phyloP scores from a whole-genome alignment of 2,329 filamentous ascomycete genomes.

The Pseudogymnoascus sp. region DNA sequence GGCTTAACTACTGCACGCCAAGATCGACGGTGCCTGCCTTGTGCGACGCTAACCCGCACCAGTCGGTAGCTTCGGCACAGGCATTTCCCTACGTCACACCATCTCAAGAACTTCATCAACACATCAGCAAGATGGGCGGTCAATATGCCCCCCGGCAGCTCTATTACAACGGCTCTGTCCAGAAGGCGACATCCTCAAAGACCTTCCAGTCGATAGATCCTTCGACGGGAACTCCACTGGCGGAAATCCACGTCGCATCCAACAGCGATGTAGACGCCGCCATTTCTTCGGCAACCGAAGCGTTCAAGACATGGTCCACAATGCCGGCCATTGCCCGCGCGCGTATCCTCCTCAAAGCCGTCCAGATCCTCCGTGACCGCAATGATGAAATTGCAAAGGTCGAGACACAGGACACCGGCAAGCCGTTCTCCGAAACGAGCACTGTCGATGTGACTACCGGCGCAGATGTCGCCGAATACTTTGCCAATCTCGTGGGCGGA shows the following conservation, averaged over 20 bases:
- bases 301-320: slow-evolving; percentile 69
- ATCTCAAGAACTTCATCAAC: slow-evolving; percentile 2
- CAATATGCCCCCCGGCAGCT: slow-evolving; percentile 51
- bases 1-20: background rate
- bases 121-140: slow-evolving; percentile 17
- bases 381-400: slow-evolving; percentile 73
- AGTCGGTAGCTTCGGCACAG: background rate
- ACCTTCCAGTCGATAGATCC: slow-evolving; percentile 70
- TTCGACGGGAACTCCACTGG: slow-evolving; percentile 59
- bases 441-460: slow-evolving; percentile 77
- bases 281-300: slow-evolving; percentile 59
- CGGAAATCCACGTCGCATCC: slow-evolving; percentile 65
- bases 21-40: background rate
- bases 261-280: slow-evolving; percentile 61
- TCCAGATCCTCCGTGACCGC: slow-evolving; percentile 60
- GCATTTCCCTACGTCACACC: background rate
- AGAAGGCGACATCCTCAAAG: slow-evolving; percentile 49
- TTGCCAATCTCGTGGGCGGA: slow-evolving; percentile 68
- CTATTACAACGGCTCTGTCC: slow-evolving; percentile 66
- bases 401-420: slow-evolving; percentile 81
- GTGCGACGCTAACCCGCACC: background rate
- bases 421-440: slow-evolving; percentile 76
- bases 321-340: slow-evolving; percentile 68
- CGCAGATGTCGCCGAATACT: slow-evolving; percentile 80
- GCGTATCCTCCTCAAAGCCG: slow-evolving; percentile 70